Evolutionary conservation across 2,329 filamentous ascomycete genomes (phyloP).

Genomic region (Davidsoniella australis): DNA sequence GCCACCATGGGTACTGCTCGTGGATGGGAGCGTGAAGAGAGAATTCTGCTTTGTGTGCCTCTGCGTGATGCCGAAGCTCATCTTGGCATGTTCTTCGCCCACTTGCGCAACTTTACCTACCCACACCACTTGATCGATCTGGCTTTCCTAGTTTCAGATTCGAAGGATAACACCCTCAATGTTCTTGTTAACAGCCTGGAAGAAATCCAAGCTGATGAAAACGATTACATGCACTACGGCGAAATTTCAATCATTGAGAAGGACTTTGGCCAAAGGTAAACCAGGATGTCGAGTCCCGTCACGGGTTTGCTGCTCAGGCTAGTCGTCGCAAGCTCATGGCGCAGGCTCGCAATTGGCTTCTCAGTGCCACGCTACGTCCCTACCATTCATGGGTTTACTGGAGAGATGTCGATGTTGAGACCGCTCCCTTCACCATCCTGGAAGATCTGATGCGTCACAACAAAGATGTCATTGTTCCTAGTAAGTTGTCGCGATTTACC

Average conservation of each 20-base stretch:
- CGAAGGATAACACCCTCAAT: slow-evolving; percentile 74
- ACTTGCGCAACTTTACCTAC: slow-evolving; percentile 90
- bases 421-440: slow-evolving; percentile 86
- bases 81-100: slow-evolving; percentile 96
- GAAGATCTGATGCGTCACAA: slow-evolving; percentile 98
- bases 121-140: slow-evolving; percentile 92
- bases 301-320: slow-evolving; percentile 93
- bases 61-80: slow-evolving; percentile 84
- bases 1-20: slow-evolving; percentile 80
- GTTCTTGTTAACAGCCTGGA: slow-evolving; percentile 61
- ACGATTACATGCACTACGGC: slow-evolving; percentile 70
- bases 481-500: slow-evolving; percentile 39
- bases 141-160: slow-evolving; percentile 92
- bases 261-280: slow-evolving; percentile 95
- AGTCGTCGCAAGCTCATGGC: slow-evolving; percentile 93
- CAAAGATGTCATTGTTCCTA: slow-evolving; percentile 96
- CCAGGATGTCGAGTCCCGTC: slow-evolving; percentile 91
- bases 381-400: slow-evolving; percentile 99
- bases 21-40: slow-evolving; percentile 92
- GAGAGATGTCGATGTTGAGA: slow-evolving; percentile 97
- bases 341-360: slow-evolving; percentile 88
- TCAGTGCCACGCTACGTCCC: slow-evolving; percentile 81
- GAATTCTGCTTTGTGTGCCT: slow-evolving; percentile 86
- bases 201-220: slow-evolving; percentile 60
- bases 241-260: slow-evolving; percentile 98